phyloP scores from a whole-genome alignment of 768 basidiomycete genomes.

The Ramaria sp. region DNA sequence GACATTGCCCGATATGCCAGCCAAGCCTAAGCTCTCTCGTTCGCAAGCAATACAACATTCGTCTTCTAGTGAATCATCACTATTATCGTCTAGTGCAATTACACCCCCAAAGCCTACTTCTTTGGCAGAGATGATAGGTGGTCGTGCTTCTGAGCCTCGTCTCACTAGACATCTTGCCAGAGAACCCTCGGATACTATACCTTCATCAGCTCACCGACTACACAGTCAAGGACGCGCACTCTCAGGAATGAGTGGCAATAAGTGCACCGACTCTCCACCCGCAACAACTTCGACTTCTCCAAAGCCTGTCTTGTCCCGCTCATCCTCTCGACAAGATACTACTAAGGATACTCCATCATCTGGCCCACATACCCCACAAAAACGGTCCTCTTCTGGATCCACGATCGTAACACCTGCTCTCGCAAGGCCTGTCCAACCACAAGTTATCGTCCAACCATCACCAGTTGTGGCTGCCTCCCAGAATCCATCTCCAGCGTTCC shows the following conservation, averaged over 20 bases:
- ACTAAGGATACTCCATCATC: neutral
- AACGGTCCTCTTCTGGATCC: constrained; percentile 21
- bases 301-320: constrained; percentile 11
- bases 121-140: constrained; percentile 7
- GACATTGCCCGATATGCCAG: neutral
- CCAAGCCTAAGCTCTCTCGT: neutral
- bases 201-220: neutral
- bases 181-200: neutral
- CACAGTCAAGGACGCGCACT: neutral
- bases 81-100: neutral
- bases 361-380: constrained; percentile 16
- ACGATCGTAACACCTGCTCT: constrained; percentile 24
- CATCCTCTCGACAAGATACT: neutral
- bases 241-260: neutral
- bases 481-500: constrained; percentile 46
- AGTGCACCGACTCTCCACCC: constrained; percentile 15
- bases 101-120: neutral
- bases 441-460: constrained; percentile 28
- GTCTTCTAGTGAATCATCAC: neutral
- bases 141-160: neutral
- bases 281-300: constrained; percentile 15
- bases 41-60: neutral
- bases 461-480: constrained; percentile 29
- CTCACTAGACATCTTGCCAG: neutral
- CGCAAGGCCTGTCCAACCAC: constrained; percentile 42